Percentiles rank a stretch among this genome's conserved stretches.
Conservation (phyloP, 139 green algal genomes). For the Eudorina sp. region DNA sequence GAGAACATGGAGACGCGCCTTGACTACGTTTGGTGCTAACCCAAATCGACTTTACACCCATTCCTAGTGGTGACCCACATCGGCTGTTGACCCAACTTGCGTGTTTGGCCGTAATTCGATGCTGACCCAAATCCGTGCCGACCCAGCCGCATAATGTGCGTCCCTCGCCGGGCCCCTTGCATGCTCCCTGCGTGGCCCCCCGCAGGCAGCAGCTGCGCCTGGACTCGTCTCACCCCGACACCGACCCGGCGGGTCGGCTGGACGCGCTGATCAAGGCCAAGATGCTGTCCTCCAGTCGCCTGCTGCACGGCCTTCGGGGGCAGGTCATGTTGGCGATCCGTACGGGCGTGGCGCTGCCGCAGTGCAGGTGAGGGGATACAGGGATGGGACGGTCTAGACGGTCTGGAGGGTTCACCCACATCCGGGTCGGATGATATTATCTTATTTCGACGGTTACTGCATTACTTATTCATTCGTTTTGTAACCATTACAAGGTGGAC, state of each 20-base stretch:
- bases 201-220: neutral
- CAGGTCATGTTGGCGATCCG: neutral
- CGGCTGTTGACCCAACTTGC: too few relatives aligned
- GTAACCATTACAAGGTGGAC: too few relatives aligned
- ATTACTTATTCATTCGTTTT: too few relatives aligned
- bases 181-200: neutral
- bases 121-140: neutral
- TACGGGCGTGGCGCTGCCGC: conserved; percentile 19
- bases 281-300: neutral
- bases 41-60: too few relatives aligned
- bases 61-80: too few relatives aligned
- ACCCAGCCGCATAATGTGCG: neutral
- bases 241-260: neutral
- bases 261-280: neutral
- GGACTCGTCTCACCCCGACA: neutral
- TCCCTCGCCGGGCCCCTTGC: neutral
- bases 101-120: neutral
- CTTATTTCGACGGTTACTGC: neutral
- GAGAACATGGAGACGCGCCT: too few relatives aligned
- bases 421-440: too few relatives aligned
- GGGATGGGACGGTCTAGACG: too few relatives aligned
- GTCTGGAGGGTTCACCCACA: too few relatives aligned
- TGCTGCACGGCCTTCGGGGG: neutral
- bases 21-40: too few relatives aligned
- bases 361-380: neutral